Evolutionary conservation across 768 basidiomycete genomes (phyloP).

Genomic region (Boletus reticuloceps): DNA sequence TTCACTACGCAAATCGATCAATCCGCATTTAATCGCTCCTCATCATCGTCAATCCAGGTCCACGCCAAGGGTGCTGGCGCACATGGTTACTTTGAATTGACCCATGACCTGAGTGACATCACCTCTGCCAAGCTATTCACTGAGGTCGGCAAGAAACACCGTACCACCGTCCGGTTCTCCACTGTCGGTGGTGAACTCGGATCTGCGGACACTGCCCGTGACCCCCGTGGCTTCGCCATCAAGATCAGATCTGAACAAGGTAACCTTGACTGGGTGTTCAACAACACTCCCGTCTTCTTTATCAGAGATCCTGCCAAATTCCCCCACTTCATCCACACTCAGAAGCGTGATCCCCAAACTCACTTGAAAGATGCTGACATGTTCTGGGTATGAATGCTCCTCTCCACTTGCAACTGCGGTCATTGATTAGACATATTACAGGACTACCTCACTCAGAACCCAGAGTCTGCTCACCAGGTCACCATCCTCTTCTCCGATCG

Average conservation of each 20-base stretch:
- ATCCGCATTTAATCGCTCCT: slow-evolving; percentile 10
- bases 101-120: slow-evolving; percentile 80
- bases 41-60: slow-evolving; percentile 47
- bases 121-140: slow-evolving; percentile 70
- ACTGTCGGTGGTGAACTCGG: slow-evolving; percentile 91
- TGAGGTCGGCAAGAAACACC: slow-evolving; percentile 64
- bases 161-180: slow-evolving; percentile 83
- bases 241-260: slow-evolving; percentile 90
- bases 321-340: slow-evolving; percentile 93
- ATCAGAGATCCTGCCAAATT: slow-evolving; percentile 86
- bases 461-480: slow-evolving; percentile 86
- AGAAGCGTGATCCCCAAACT: slow-evolving; percentile 89
- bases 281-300: slow-evolving; percentile 92
- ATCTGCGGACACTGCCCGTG: slow-evolving; percentile 88
- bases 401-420: background rate
- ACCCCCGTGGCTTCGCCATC: slow-evolving; percentile 90
- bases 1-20: slow-evolving; percentile 6
- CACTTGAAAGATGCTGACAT: slow-evolving; percentile 85
- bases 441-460: slow-evolving; percentile 89
- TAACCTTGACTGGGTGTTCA: slow-evolving; percentile 90
- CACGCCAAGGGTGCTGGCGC: slow-evolving; percentile 93
- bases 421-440: slow-evolving; percentile 28
- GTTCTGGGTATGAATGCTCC: slow-evolving; percentile 62
- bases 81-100: slow-evolving; percentile 90
- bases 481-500: slow-evolving; percentile 95